Conservation (phyloP, 495 filamentous ascomycete genomes). For the Ramalina peruviana region DNA sequence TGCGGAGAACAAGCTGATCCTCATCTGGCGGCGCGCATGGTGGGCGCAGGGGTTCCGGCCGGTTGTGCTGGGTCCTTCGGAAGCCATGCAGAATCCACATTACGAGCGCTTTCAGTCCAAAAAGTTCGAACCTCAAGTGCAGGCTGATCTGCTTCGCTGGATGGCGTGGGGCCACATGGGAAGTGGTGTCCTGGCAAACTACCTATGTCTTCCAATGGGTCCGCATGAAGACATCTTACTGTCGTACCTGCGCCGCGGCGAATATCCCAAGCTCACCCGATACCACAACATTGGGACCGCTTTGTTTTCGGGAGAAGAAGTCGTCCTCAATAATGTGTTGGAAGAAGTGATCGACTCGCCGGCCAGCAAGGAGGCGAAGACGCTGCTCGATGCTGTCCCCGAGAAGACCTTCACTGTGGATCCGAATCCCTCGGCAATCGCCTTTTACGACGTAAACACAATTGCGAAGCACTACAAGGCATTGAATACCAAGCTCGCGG, state of each 20-base stretch:
- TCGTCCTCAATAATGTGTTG: constrained; percentile 50
- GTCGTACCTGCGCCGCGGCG: constrained; percentile 54
- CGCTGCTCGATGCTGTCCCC: constrained; percentile 43
- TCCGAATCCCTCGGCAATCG: constrained; percentile 47
- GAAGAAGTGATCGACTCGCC: constrained; percentile 43
- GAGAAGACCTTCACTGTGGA: constrained; percentile 50
- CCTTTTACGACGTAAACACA: constrained; percentile 57
- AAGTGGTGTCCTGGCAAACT: constrained; percentile 68
- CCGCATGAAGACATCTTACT: constrained; percentile 59
- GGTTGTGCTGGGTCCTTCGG: constrained; percentile 61
- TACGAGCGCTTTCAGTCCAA: constrained; percentile 55
- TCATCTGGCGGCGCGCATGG: constrained; percentile 86
- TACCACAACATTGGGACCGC: constrained; percentile 60
- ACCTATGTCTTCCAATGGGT: constrained; percentile 76
- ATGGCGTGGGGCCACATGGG: constrained; percentile 89
- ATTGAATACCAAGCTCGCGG: constrained; percentile 45
- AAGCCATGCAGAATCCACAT: constrained; percentile 73
- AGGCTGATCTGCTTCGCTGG: constrained; percentile 69
- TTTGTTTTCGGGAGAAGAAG: constrained; percentile 60
- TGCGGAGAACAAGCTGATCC: constrained; percentile 64
- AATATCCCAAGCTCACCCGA: constrained; percentile 55
- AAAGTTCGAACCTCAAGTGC: constrained; percentile 38
- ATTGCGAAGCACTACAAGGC: constrained; percentile 49
- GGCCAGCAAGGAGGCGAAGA: constrained; percentile 39
- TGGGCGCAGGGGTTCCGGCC: constrained; percentile 88